Conservation (phyloP, 257 asterid species). For the Gardenia jasminoides region DNA sequence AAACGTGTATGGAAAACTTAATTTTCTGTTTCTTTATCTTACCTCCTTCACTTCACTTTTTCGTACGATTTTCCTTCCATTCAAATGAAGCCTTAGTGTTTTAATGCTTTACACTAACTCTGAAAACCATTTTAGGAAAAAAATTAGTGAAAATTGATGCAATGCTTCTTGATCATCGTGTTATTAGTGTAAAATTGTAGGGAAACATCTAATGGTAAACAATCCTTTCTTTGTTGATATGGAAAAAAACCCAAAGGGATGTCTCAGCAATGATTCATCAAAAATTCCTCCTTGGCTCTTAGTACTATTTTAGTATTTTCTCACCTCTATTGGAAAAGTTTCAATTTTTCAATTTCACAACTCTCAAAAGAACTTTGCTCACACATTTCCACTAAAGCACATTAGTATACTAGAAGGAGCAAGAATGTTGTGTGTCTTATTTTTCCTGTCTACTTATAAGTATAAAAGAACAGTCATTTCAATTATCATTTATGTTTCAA, state of each 20-base stretch:
- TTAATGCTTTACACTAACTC: too few species aligned
- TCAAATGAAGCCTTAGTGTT: too few species aligned
- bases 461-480: background rate
- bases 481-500: background rate
- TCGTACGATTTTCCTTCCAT: too few species aligned
- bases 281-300: background rate
- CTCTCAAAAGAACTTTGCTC: background rate
- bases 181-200: background rate
- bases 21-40: too few species aligned
- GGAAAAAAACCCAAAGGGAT: slow-evolving; percentile 13
- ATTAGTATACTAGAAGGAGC: background rate
- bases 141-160: too few species aligned
- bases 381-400: background rate
- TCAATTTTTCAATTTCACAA: background rate
- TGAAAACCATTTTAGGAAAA: background rate
- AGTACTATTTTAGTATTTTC: slow-evolving; percentile 22
- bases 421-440: background rate
- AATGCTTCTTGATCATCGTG: background rate
- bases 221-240: slow-evolving; percentile 24
- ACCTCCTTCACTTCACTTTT: too few species aligned
- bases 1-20: too few species aligned
- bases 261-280: slow-evolving; percentile 20
- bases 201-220: background rate
- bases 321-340: slow-evolving; percentile 24
- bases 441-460: background rate